Evolutionary conservation across 495 filamentous ascomycete genomes (phyloP).

Genomic region (Penicillium paxilli): DNA sequence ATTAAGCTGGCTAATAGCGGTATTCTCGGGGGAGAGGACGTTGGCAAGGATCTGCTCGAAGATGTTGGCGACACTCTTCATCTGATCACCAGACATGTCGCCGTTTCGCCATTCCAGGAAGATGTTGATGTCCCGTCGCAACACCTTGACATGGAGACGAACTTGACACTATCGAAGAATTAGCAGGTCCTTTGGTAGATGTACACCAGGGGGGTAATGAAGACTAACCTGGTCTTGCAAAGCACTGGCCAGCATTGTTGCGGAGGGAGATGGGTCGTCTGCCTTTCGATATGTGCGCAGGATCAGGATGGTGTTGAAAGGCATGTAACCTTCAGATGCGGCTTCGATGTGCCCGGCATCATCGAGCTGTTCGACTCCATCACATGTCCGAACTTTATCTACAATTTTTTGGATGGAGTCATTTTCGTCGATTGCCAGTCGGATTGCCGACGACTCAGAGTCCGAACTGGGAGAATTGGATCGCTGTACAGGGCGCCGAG

Average conservation of each 20-base stretch:
- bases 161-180: slow-evolving; percentile 35
- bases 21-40: slow-evolving; percentile 27
- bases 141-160: slow-evolving; percentile 46
- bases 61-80: slow-evolving; percentile 42
- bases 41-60: slow-evolving; percentile 36
- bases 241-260: slow-evolving; percentile 30
- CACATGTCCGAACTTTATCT: slow-evolving; percentile 24
- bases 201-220: background rate
- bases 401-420: slow-evolving; percentile 32
- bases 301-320: slow-evolving; percentile 44
- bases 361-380: slow-evolving; percentile 12
- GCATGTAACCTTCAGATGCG: slow-evolving; percentile 19
- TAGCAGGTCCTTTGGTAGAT: background rate
- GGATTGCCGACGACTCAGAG: slow-evolving; percentile 15
- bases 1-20: slow-evolving; percentile 33
- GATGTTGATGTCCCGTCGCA: slow-evolving; percentile 41
- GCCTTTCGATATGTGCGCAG: slow-evolving; percentile 35
- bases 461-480: slow-evolving; percentile 9
- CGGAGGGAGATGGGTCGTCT: slow-evolving; percentile 13
- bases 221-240: slow-evolving; percentile 37
- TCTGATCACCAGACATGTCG: slow-evolving; percentile 44
- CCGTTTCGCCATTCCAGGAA: slow-evolving; percentile 50
- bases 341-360: no score
- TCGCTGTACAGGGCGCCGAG: slow-evolving; percentile 18
- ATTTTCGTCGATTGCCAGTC: slow-evolving; percentile 32